A percentile compares a stretch with the other conserved stretches of the same genome.
phyloP scores from a whole-genome alignment of 345 rosid genomes.

The Abelmoschus esculentus region DNA sequence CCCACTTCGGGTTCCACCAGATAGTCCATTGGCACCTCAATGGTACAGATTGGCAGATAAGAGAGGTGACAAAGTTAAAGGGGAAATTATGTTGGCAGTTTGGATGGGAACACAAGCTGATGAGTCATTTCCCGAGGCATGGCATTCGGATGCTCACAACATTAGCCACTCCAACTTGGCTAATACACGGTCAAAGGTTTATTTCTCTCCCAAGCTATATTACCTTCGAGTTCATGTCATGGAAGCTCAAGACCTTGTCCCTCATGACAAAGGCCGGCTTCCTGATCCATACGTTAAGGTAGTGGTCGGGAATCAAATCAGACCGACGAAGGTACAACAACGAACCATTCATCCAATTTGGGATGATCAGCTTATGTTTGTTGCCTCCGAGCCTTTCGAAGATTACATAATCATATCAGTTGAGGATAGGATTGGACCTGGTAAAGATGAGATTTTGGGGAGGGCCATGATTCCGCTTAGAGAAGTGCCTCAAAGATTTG shows the following conservation, averaged over 20 bases:
- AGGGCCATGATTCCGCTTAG: conserved; percentile 40
- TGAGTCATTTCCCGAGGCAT: conserved; percentile 86
- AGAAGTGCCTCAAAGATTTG: conserved; percentile 43
- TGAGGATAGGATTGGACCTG: conserved; percentile 62
- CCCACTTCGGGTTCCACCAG: not conserved
- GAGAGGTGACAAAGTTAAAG: conserved; percentile 36
- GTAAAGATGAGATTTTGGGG: conserved; percentile 77
- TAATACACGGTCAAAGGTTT: conserved; percentile 78
- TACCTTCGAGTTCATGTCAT: conserved; percentile 66
- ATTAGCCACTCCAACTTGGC: conserved; percentile 61
- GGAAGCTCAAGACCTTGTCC: conserved; percentile 80
- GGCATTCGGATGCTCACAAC: conserved; percentile 95
- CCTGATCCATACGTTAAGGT: conserved; percentile 62
- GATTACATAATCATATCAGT: conserved; percentile 60
- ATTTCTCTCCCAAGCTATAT: conserved; percentile 86
- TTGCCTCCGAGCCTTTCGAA: conserved; percentile 91
- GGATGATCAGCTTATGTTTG: conserved; percentile 84
- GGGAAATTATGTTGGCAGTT: conserved; percentile 91
- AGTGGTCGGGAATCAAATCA: conserved; percentile 53
- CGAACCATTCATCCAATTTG: conserved; percentile 58
- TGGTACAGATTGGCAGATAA: not conserved
- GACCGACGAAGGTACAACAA: conserved; percentile 42
- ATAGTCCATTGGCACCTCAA: not conserved
- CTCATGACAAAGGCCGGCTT: conserved; percentile 50
- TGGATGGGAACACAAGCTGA: conserved; percentile 99